Percentiles rank a stretch among this genome's conserved stretches.
Conservation (phyloP, 179 eudicot species). For the Beta corolliflora region DNA sequence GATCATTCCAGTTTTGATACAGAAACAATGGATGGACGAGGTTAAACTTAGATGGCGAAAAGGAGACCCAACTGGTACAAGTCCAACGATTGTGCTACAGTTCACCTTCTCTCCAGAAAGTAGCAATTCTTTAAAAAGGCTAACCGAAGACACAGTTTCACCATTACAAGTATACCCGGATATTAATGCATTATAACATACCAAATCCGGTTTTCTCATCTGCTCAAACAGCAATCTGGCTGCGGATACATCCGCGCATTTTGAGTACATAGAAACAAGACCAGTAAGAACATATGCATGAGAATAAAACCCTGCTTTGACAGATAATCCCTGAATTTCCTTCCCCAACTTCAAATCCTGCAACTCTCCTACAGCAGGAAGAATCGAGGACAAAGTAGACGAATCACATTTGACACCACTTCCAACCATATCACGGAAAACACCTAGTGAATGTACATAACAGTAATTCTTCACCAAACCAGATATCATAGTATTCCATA, state of each 20-base stretch:
- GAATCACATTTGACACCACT: conserved; percentile 52
- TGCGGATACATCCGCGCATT: conserved; percentile 59
- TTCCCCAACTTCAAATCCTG: conserved; percentile 64
- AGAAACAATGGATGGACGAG: too few relatives aligned
- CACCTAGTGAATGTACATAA: conserved; percentile 45
- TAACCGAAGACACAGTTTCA: conserved; percentile 48
- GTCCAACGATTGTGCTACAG: too few relatives aligned
- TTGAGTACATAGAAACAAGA: conserved; percentile 73
- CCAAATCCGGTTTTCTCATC: conserved; percentile 62
- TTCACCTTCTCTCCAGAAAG: too few relatives aligned
- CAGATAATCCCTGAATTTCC: conserved; percentile 62
- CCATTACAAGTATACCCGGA: conserved; percentile 66
- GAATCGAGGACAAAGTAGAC: conserved; percentile 61
- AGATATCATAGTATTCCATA: conserved; percentile 76
- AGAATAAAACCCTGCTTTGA: conserved; percentile 57
- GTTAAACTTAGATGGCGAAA: too few relatives aligned
- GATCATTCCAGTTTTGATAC: too few relatives aligned
- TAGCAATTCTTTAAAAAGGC: not conserved
- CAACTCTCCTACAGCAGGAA: conserved; percentile 69
- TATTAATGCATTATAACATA: conserved; percentile 83
- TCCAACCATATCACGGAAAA: conserved; percentile 61
- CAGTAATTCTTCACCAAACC: conserved; percentile 61
- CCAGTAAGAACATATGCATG: conserved; percentile 34
- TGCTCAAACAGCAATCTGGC: conserved; percentile 59
- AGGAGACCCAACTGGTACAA: too few relatives aligned